These are phyloP conservation scores for Leavenworthia alabamica DNA, from an alignment of 345 rosid genomes.

Conservation along the genomic window DNA sequence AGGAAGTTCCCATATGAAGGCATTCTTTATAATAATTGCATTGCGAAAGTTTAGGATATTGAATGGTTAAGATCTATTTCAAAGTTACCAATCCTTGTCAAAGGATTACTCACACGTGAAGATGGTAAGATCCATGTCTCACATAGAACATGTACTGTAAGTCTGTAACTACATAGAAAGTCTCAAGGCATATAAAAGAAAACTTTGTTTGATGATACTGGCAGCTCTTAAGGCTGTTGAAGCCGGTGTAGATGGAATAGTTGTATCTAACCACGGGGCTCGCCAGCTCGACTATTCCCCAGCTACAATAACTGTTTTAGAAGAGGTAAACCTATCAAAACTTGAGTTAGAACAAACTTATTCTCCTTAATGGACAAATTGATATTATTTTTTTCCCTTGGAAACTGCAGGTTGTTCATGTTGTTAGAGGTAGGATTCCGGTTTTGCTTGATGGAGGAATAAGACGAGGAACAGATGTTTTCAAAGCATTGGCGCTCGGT, in stretches of 20 bases:
- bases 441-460: slow-evolving; percentile 85
- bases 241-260: slow-evolving; percentile 58
- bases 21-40: not conserved
- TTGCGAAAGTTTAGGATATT: slow-evolving; percentile 48
- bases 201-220: slow-evolving; percentile 2
- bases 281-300: slow-evolving; percentile 72
- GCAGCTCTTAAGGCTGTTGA: slow-evolving; percentile 71
- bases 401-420: slow-evolving; percentile 56
- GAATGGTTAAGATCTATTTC: slow-evolving; percentile 76
- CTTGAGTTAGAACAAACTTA: not conserved
- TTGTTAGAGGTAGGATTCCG: slow-evolving; percentile 63
- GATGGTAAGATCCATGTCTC: slow-evolving; percentile 50
- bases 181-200: not conserved
- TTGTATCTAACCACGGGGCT: slow-evolving; percentile 79
- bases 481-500: slow-evolving; percentile 89
- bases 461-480: slow-evolving; percentile 74
- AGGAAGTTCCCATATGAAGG: not conserved
- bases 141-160: no score
- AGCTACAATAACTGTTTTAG: slow-evolving; percentile 57
- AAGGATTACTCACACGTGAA: slow-evolving; percentile 74
- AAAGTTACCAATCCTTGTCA: slow-evolving; percentile 61
- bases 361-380: not conserved
- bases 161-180: no score
- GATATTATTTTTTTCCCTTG: not conserved
- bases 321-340: slow-evolving; percentile 43